A percentile compares a stretch with the other conserved stretches of the same genome.
These are phyloP conservation scores for Fraxinus xanthoxyloides DNA, from an alignment of 305 asterid genomes.

Conservation along the genomic window DNA sequence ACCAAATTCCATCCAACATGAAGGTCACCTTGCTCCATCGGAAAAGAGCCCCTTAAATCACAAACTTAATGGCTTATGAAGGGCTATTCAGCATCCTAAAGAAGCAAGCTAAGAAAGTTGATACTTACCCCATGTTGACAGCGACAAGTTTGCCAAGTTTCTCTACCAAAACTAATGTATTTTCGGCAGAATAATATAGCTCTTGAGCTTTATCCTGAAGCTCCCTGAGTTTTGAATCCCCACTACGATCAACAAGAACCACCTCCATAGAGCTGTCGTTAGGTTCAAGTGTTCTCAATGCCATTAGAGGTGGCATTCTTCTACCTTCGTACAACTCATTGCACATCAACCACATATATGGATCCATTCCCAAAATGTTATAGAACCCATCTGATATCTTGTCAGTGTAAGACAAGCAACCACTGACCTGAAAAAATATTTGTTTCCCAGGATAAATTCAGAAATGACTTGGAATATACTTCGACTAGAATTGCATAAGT, in stretches of 20 bases:
- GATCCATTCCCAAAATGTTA: conserved; percentile 85
- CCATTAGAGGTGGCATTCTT: conserved; percentile 65
- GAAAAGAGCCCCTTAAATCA: conserved; percentile 81
- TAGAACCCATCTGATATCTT: conserved; percentile 94
- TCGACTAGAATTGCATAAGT: not conserved
- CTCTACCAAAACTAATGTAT: conserved; percentile 61
- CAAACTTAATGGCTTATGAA: conserved; percentile 9
- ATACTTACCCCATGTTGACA: conserved; percentile 76
- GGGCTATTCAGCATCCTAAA: not conserved
- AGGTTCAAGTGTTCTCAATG: conserved; percentile 58
- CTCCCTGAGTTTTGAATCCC: conserved; percentile 82
- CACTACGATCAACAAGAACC: conserved; percentile 74
- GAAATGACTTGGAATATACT: not conserved
- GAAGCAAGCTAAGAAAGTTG: not conserved
- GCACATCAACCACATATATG: conserved; percentile 89
- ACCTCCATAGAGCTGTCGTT: conserved; percentile 77
- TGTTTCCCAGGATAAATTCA: not conserved
- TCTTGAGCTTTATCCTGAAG: conserved; percentile 92
- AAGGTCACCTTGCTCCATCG: conserved; percentile 85
- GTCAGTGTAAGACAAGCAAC: conserved; percentile 79
- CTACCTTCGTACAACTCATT: conserved; percentile 72
- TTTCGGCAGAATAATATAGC: conserved; percentile 70
- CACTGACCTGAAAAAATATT: conserved; percentile 59
- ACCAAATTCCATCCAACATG: conserved; percentile 63
- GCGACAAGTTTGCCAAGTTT: conserved; percentile 94